These are phyloP conservation scores for Skeletonema costatum DNA, from an alignment of 108 stramenopile species.

Conservation along the genomic window DNA sequence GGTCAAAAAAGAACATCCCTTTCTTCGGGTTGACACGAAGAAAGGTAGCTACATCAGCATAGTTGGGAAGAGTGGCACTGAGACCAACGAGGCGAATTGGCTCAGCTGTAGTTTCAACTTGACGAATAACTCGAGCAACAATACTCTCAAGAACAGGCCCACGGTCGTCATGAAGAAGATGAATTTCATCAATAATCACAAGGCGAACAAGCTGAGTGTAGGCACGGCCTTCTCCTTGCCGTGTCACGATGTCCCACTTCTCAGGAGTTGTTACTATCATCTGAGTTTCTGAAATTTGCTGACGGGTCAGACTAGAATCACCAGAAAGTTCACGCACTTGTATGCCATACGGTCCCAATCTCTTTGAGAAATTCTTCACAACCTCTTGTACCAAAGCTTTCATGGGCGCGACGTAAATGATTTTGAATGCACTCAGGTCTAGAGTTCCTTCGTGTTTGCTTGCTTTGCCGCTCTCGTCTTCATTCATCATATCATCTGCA, in stretches of 20 bases:
- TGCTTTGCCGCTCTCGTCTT: constrained; percentile 42
- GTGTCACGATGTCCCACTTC: constrained; percentile 99
- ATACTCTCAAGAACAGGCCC: constrained; percentile 98
- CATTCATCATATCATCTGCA: constrained; percentile 29
- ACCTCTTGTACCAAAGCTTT: constrained; percentile 99
- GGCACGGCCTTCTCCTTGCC: constrained; percentile 98
- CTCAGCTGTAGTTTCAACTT: constrained; percentile 94
- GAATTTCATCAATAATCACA: constrained; percentile 99
- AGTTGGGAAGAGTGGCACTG: constrained; percentile 99
- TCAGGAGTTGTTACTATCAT: constrained; percentile 99
- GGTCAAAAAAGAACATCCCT: constrained; percentile 99
- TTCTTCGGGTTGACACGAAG: constrained; percentile 96
- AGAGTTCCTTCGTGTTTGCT: constrained; percentile 61
- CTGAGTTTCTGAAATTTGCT: constrained; percentile 97
- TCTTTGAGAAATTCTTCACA: constrained; percentile 94
- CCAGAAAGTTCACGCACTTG: constrained; percentile 97
- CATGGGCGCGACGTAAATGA: constrained; percentile 99
- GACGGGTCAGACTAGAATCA: constrained; percentile 95
- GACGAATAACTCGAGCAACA: constrained; percentile 95
- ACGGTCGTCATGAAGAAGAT: constrained; percentile 98
- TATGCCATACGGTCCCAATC: constrained; percentile 88
- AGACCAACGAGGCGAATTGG: constrained; percentile 96
- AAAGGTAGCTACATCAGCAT: constrained; percentile 98
- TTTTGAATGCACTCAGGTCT: constrained; percentile 93
- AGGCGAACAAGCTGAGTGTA: constrained; percentile 97